Evolutionary conservation across 164 flowering plant genomes (phyloP).

Genomic region (Stephania japonica): DNA sequence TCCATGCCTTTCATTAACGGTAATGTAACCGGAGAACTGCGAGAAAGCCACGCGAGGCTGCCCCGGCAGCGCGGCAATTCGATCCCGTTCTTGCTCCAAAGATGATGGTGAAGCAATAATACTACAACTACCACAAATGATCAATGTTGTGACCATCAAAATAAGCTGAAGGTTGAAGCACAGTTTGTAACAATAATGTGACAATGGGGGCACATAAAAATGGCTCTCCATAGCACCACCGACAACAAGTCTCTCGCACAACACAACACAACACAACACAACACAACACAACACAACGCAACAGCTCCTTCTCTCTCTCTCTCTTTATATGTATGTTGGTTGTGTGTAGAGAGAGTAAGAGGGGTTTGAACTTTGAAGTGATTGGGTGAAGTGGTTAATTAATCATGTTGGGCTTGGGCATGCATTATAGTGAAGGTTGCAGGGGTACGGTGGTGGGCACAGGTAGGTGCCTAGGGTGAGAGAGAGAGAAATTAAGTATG

Average conservation of each 20-base stretch:
- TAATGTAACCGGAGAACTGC: conserved; percentile 76
- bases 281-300: too few relatives aligned
- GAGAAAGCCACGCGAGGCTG: conserved; percentile 62
- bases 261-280: too few relatives aligned
- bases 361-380: neutral
- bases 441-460: neutral
- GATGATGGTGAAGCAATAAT: neutral
- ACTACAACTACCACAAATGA: neutral
- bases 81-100: conserved; percentile 34
- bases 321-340: too few relatives aligned
- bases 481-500: too few relatives aligned
- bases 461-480: neutral
- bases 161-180: too few relatives aligned
- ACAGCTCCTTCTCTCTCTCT: too few relatives aligned
- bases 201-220: too few relatives aligned
- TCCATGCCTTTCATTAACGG: conserved; percentile 57
- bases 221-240: too few relatives aligned
- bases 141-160: too few relatives aligned
- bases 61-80: conserved; percentile 58
- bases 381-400: neutral
- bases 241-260: too few relatives aligned
- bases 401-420: too few relatives aligned
- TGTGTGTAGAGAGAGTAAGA: neutral
- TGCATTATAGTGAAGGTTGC: neutral
- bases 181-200: too few relatives aligned